phyloP scores from a whole-genome alignment of 2,329 filamentous ascomycete genomes.

The Neofusicoccum laricinum region DNA sequence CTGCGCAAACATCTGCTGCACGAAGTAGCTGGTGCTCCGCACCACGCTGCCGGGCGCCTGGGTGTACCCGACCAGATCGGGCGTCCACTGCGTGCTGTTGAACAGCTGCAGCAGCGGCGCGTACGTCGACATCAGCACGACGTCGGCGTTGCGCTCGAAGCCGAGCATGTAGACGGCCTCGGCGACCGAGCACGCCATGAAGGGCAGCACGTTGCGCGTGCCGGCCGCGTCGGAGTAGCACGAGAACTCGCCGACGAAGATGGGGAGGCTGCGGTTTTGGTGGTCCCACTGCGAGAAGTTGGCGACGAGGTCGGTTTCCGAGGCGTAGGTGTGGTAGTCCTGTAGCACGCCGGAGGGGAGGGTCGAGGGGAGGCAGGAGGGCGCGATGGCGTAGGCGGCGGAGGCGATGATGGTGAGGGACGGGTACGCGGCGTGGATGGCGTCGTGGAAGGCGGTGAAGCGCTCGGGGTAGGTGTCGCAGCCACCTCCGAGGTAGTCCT shows the following conservation, averaged over 20 bases:
- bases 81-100: slow-evolving; percentile 14
- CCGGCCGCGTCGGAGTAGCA: background rate
- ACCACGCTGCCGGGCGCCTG: background rate
- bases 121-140: slow-evolving; percentile 33
- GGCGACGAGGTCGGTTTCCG: slow-evolving; percentile 42
- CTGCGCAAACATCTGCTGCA: slow-evolving; percentile 14
- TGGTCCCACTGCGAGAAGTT: slow-evolving; percentile 46
- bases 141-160: slow-evolving; percentile 63
- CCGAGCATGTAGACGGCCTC: slow-evolving; percentile 66
- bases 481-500: slow-evolving; percentile 58
- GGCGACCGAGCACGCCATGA: slow-evolving; percentile 50
- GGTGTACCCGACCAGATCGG: slow-evolving; percentile 6
- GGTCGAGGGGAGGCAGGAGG: slow-evolving; percentile 15
- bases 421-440: slow-evolving; percentile 56
- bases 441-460: slow-evolving; percentile 59
- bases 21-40: slow-evolving; percentile 7
- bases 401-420: slow-evolving; percentile 57
- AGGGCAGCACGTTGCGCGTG: background rate
- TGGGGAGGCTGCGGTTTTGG: background rate
- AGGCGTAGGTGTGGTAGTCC: slow-evolving; percentile 47
- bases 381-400: slow-evolving; percentile 24
- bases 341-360: slow-evolving; percentile 38
- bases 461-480: slow-evolving; percentile 45
- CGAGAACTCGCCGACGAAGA: slow-evolving; percentile 15
- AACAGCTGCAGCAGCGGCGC: slow-evolving; percentile 13